Conservation (phyloP, 148 eudicot genomes). For the Persicaria maculosa region DNA sequence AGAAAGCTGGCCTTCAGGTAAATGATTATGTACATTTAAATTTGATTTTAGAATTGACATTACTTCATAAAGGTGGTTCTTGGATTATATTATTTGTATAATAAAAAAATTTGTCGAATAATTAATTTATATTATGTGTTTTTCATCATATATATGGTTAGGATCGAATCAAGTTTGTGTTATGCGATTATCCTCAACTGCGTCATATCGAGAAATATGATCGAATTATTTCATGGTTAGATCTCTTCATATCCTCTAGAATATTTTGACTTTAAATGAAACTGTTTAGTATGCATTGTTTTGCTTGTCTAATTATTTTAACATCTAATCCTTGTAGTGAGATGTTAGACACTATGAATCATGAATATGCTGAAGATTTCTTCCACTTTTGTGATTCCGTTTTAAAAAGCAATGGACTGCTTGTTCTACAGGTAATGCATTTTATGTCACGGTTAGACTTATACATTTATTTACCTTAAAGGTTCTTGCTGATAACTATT, state of each 20-base stretch:
- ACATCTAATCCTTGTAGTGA: constrained; percentile 30
- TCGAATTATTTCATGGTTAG: constrained; percentile 80
- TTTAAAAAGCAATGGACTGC: constrained; percentile 54
- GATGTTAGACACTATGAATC: constrained; percentile 83
- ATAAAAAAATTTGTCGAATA: too few relatives aligned
- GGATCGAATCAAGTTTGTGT: constrained; percentile 65
- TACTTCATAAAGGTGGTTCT: too few relatives aligned
- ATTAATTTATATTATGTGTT: too few relatives aligned
- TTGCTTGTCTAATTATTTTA: too few relatives aligned
- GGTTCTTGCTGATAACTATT: background rate
- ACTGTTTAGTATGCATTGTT: too few relatives aligned
- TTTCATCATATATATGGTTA: constrained; percentile 17
- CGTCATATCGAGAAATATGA: constrained; percentile 46
- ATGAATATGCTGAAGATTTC: constrained; percentile 67
- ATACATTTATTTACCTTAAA: background rate
- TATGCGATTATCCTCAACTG: constrained; percentile 76
- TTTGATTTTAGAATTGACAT: too few relatives aligned
- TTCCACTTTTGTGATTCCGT: constrained; percentile 55
- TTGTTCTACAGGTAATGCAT: constrained; percentile 61
- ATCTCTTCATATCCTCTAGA: background rate
- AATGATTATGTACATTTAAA: too few relatives aligned
- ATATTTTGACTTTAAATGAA: background rate
- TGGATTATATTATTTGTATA: too few relatives aligned
- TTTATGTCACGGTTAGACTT: too few relatives aligned
- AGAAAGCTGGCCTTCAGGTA: constrained; percentile 88